Evolutionary conservation across 345 rosid genomes (phyloP).

Genomic region (Geranium rotundifolium): DNA sequence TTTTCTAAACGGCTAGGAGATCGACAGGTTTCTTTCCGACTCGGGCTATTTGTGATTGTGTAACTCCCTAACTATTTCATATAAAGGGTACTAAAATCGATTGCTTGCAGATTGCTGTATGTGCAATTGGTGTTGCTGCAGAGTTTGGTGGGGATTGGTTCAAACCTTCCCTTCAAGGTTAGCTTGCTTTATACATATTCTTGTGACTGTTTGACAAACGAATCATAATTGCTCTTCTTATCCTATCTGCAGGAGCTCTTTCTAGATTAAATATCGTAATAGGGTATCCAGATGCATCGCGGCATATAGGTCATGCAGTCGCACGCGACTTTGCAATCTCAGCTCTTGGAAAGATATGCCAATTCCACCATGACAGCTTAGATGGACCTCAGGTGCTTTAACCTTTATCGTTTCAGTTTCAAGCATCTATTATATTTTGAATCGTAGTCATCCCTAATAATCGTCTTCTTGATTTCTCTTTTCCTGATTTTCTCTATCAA

Average conservation of each 20-base stretch:
- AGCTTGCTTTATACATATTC: too few relatives aligned
- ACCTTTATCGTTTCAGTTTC: not conserved
- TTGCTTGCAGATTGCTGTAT: conserved; percentile 52
- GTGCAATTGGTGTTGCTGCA: conserved; percentile 61
- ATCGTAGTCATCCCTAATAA: not conserved
- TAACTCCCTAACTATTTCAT: too few relatives aligned
- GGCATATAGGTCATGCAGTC: conserved; percentile 38
- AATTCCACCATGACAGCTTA: conserved; percentile 44
- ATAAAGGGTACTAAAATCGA: too few relatives aligned
- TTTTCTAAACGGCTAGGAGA: conserved; percentile 49
- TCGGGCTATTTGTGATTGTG: too few relatives aligned
- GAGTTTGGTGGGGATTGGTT: conserved; percentile 58
- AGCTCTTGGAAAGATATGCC: conserved; percentile 68
- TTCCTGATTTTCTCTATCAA: too few relatives aligned
- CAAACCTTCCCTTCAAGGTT: conserved; percentile 57
- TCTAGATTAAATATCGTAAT: conserved; percentile 46
- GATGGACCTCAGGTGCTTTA: conserved; percentile 49
- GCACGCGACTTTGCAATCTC: conserved; percentile 76
- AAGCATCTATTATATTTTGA: not conserved
- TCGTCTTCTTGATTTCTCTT: not conserved
- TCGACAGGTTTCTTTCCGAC: conserved; percentile 38
- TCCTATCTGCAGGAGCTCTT: conserved; percentile 35
- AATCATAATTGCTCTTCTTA: too few relatives aligned
- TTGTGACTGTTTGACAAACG: not conserved
- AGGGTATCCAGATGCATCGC: conserved; percentile 41